A percentile compares a stretch with the other conserved stretches of the same genome.
Evolutionary conservation across 768 basidiomycete species (phyloP).

Genomic region (Cyathus striatus): DNA sequence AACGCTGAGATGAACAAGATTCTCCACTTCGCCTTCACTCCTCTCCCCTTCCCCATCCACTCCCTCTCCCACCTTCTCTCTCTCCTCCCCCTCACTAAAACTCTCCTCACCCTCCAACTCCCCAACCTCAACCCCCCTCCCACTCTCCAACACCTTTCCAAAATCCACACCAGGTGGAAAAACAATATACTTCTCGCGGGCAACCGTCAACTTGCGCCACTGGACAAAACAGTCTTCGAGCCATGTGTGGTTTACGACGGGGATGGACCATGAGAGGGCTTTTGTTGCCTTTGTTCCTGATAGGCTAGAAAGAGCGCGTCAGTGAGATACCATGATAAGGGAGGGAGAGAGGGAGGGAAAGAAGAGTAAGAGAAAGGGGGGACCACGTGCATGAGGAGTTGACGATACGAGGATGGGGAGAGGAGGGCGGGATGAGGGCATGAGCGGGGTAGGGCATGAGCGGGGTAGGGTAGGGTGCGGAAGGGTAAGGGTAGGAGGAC

Average conservation of each 20-base stretch:
- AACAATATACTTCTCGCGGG: constrained; percentile 59
- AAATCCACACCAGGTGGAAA: constrained; percentile 72
- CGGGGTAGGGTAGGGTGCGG: too few species aligned
- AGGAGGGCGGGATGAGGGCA: too few species aligned
- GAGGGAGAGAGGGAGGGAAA: too few species aligned
- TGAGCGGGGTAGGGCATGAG: too few species aligned
- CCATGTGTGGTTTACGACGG: constrained; percentile 68
- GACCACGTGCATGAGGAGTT: too few species aligned
- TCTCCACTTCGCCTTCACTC: too few species aligned
- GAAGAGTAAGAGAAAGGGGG: background rate
- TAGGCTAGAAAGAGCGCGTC: constrained; percentile 20
- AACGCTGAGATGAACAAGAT: too few species aligned
- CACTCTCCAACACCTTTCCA: constrained; percentile 33
- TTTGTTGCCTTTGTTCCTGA: constrained; percentile 62
- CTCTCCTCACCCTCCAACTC: constrained; percentile 15
- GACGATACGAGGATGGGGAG: too few species aligned
- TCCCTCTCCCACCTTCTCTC: too few species aligned
- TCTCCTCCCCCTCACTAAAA: constrained; percentile 12
- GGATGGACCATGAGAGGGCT: constrained; percentile 76
- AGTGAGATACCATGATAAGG: too few species aligned
- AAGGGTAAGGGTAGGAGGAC: too few species aligned
- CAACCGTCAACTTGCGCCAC: constrained; percentile 69
- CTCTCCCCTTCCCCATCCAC: too few species aligned
- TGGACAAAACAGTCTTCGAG: constrained; percentile 84
- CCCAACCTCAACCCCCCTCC: constrained; percentile 25